These are phyloP conservation scores for Candida saitoana DNA, from an alignment of 805 yeast species.

Conservation along the genomic window DNA sequence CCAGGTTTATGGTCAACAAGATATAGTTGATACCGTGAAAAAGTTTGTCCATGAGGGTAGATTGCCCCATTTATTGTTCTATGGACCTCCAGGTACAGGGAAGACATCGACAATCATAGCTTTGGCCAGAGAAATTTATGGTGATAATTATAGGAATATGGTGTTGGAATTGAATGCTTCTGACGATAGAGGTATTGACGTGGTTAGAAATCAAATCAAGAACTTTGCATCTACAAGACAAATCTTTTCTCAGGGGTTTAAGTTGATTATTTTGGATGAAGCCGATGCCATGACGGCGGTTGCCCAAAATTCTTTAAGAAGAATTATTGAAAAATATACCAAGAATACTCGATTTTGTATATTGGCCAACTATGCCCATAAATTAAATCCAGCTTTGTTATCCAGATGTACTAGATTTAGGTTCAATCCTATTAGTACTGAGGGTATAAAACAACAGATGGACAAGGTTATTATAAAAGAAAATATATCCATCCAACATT, in stretches of 20 bases:
- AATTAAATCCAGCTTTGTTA: slow-evolving; percentile 87
- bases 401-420: slow-evolving; percentile 95
- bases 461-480: slow-evolving; percentile 68
- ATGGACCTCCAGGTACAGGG: slow-evolving; percentile 94
- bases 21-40: slow-evolving; percentile 78
- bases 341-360: slow-evolving; percentile 94
- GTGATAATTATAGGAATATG: slow-evolving; percentile 76
- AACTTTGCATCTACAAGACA: slow-evolving; percentile 95
- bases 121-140: slow-evolving; percentile 77
- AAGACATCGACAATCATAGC: slow-evolving; percentile 87
- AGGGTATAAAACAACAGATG: slow-evolving; percentile 66
- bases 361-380: slow-evolving; percentile 92
- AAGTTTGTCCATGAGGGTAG: slow-evolving; percentile 79
- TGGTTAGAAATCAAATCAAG: slow-evolving; percentile 95
- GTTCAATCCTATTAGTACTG: slow-evolving; percentile 72
- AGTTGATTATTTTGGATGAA: slow-evolving; percentile 88
- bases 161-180: slow-evolving; percentile 93
- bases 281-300: slow-evolving; percentile 92
- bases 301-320: slow-evolving; percentile 77
- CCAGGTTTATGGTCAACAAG: slow-evolving; percentile 89
- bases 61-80: slow-evolving; percentile 87
- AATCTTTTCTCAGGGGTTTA: slow-evolving; percentile 81
- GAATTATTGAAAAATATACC: slow-evolving; percentile 88
- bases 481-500: slow-evolving; percentile 49
- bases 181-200: slow-evolving; percentile 97